Conservation (phyloP, 1,284 basidiomycete genomes). For the Puccinia sorghi region DNA sequence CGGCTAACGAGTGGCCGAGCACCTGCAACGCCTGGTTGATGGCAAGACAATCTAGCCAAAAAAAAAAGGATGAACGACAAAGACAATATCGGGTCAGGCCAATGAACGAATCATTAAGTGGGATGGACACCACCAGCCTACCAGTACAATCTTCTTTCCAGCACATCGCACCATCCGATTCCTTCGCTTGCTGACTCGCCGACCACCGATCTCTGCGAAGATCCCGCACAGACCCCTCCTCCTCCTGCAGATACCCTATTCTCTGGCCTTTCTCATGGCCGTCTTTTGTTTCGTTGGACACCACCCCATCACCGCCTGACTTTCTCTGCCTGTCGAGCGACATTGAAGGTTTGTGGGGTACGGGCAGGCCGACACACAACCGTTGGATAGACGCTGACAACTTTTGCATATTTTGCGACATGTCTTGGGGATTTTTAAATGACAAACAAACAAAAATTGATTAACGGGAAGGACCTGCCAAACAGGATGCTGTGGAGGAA, state of each 20-base stretch:
- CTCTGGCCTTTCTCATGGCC: neutral
- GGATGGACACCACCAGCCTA: neutral
- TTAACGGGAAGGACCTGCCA: neutral
- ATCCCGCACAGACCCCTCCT: neutral
- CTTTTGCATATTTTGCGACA: slow-evolving; percentile 27
- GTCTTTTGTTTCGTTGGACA: neutral
- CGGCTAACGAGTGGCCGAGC: slow-evolving; percentile 24
- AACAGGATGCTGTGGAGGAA: no score
- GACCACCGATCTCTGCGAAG: neutral
- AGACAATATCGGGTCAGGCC: no score
- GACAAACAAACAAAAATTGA: neutral
- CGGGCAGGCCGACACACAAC: slow-evolving; percentile 24
- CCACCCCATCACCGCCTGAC: neutral
- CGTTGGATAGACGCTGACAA: slow-evolving; percentile 11
- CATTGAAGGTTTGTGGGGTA: neutral
- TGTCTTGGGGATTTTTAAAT: neutral
- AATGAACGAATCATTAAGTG: no score
- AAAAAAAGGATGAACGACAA: neutral
- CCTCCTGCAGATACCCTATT: neutral
- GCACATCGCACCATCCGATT: slow-evolving; percentile 30
- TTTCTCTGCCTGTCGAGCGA: neutral
- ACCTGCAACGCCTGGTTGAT: slow-evolving; percentile 31
- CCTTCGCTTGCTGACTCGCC: slow-evolving; percentile 14
- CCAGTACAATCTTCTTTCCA: slow-evolving; percentile 42
- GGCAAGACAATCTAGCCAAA: slow-evolving; percentile 21